Base-by-base conservation (phyloP, 306 rosid genomes). In the Vigna mungo region DNA sequence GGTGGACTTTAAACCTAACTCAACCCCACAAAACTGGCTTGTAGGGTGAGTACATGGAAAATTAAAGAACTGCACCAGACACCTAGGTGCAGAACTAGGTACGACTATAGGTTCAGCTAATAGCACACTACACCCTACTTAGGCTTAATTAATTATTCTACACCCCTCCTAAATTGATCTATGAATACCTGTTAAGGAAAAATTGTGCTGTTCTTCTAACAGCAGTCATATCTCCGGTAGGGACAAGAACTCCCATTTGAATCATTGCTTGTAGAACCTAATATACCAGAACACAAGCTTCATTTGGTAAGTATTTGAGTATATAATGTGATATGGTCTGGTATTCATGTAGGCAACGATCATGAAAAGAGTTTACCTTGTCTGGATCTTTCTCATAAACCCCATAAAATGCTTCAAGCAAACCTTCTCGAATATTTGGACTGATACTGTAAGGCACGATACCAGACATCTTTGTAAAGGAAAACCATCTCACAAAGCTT, bases 241-340 rank as follows among this genome's bases (percentile, higher is more conserved):
- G 97, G 88, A 92, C 99, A 85, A 95, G 99, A 87, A 95, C 97
- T 56, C 97, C 99, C 99, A 95, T 95, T 85, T 89, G 97, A 88
- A 92, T 71, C 99, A 95, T 95, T 84, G 99, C 89, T 81, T 89
- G 91, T 84, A 95, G 96, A 80, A 95, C 99, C 97, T 95, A 92
- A 71, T 71, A 71, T 69, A 88, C 53, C 76, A 81, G 67, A 46
- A 49, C n/a, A 81, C 69, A 21, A 68, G 44, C 78, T 77, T 83
- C 81, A 74, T 58, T 72, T 49, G 71, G 58, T 82, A 69, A 80
- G 73, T 72, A 71, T 11, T 76, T 49, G 21, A 67, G 53, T 59
- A 62, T 78, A 48, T 18, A 53, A 80, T 37, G 72, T 39, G 16
- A 78, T 27, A 37, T 69, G 37, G 64, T 46, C 44, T 21, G 30